These are phyloP conservation scores for Cryptococcus sp. DNA, from an alignment of 1,284 basidiomycete genomes.

Conservation along the genomic window DNA sequence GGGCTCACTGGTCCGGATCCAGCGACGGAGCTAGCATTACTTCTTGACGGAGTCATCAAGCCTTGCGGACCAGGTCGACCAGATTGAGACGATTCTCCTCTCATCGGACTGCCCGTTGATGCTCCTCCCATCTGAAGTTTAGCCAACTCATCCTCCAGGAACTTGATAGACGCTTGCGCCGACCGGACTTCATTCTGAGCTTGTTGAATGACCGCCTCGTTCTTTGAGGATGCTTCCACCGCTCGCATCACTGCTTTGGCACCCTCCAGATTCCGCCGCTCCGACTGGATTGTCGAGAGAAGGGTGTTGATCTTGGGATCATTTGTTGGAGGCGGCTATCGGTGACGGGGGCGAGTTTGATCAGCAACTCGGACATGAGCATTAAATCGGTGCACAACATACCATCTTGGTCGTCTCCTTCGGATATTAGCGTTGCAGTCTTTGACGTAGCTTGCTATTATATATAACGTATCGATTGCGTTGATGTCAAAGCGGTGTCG, in stretches of 20 bases:
- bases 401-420: no score
- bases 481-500: no score
- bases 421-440: no score
- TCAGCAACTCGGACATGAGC: background rate
- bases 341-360: background rate
- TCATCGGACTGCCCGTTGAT: slow-evolving; percentile 21
- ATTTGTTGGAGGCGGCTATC: slow-evolving; percentile 26
- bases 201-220: slow-evolving; percentile 53
- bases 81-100: slow-evolving; percentile 8
- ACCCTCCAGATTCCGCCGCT: slow-evolving; percentile 51
- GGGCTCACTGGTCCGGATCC: slow-evolving; percentile 18
- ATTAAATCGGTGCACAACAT: background rate
- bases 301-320: slow-evolving; percentile 48
- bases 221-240: slow-evolving; percentile 50
- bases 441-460: no score
- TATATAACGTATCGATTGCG: no score
- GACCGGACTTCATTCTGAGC: slow-evolving; percentile 53
- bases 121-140: slow-evolving; percentile 37
- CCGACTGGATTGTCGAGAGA: slow-evolving; percentile 47
- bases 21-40: slow-evolving; percentile 5
- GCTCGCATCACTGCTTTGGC: slow-evolving; percentile 53
- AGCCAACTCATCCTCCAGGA: slow-evolving; percentile 50
- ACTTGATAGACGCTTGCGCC: slow-evolving; percentile 50
- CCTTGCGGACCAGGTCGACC: slow-evolving; percentile 7
- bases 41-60: slow-evolving; percentile 25